These are phyloP conservation scores for Nyssa sinensis DNA, from an alignment of 148 eudicot species.

Conservation along the genomic window DNA sequence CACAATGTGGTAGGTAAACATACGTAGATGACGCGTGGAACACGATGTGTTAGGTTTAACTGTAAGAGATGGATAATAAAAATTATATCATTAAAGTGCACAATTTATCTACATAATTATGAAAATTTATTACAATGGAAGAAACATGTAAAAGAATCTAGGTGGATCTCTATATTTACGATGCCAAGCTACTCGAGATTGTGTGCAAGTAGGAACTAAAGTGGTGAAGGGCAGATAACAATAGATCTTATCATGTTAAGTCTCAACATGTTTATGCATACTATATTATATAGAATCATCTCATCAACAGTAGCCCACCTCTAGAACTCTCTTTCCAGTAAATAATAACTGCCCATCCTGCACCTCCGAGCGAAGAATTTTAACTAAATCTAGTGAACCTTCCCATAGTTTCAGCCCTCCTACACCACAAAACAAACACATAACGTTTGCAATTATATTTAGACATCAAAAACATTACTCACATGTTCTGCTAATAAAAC, in stretches of 20 bases:
- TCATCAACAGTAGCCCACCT: constrained; percentile 61
- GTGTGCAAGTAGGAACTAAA: too few species aligned
- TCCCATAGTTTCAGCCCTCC: constrained; percentile 98
- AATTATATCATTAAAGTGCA: too few species aligned
- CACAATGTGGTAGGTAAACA: too few species aligned
- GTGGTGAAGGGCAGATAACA: too few species aligned
- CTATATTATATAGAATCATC: constrained; percentile 24
- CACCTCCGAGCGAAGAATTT: constrained; percentile 64
- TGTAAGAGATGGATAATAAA: too few species aligned
- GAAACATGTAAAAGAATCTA: too few species aligned
- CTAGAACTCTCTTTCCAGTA: constrained; percentile 75
- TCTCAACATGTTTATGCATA: background rate
- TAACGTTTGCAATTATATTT: background rate
- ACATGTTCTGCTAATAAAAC: background rate
- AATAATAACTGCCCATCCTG: constrained; percentile 51
- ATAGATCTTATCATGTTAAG: background rate
- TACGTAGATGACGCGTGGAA: too few species aligned
- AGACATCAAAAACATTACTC: background rate
- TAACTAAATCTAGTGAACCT: constrained; percentile 86
- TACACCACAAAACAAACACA: constrained; percentile 23
- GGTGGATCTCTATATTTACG: too few species aligned
- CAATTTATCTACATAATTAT: too few species aligned
- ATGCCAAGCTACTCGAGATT: too few species aligned
- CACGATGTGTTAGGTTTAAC: too few species aligned
- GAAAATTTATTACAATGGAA: too few species aligned